Conservation (phyloP, 306 rosid species). For the Abrus precatorius region DNA sequence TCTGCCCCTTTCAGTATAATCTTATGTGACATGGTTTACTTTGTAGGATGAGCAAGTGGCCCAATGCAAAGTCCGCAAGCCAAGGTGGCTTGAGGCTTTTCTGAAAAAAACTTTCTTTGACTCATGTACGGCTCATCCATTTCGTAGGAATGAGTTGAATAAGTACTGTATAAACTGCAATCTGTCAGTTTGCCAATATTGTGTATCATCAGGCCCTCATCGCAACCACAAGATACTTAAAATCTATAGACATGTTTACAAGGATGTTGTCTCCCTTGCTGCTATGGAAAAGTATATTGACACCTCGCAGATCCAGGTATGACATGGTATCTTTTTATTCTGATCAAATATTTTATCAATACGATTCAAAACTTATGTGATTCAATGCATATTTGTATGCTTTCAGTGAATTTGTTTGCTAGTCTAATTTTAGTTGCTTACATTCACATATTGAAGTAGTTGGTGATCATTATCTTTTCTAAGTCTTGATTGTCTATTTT, state of each 20-base stretch:
- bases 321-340: constrained; percentile 1
- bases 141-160: constrained; percentile 48
- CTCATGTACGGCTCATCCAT: constrained; percentile 45
- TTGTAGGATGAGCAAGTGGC: constrained; percentile 47
- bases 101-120: constrained; percentile 47
- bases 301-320: constrained; percentile 65
- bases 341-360: constrained; percentile 2
- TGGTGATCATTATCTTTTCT: constrained; percentile 11
- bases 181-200: constrained; percentile 53
- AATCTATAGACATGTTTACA: constrained; percentile 57
- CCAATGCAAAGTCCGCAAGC: not conserved
- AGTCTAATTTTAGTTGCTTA: constrained; percentile 21
- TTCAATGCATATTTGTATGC: not conserved
- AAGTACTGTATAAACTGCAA: constrained; percentile 61
- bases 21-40: constrained; percentile 39
- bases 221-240: constrained; percentile 51
- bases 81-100: constrained; percentile 58
- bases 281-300: constrained; percentile 58
- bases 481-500: not conserved
- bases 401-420: constrained; percentile 31
- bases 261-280: constrained; percentile 55
- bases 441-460: not conserved
- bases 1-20: constrained; percentile 5
- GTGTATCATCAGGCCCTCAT: constrained; percentile 53
- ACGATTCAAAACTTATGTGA: not conserved